These are phyloP conservation scores for Yamadazyma sp. DNA, from an alignment of 1,139 yeast species.

Conservation along the genomic window DNA sequence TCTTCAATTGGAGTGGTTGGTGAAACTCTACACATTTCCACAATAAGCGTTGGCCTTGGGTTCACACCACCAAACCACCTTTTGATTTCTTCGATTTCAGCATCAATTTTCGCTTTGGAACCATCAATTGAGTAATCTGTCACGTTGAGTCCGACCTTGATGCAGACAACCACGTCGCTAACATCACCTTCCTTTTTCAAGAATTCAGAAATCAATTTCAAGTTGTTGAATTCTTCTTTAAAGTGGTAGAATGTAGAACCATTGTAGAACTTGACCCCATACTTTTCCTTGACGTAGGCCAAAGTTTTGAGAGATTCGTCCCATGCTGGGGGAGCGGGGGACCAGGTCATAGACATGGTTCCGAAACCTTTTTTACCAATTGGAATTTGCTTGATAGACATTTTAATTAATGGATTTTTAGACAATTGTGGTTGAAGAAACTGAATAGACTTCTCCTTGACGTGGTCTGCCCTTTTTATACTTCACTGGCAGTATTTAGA, in stretches of 20 bases:
- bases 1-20: conserved; percentile 45
- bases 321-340: conserved; percentile 42
- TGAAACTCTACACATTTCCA: conserved; percentile 71
- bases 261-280: conserved; percentile 59
- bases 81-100: conserved; percentile 50
- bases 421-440: neutral
- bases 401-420: neutral
- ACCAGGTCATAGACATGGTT: conserved; percentile 64
- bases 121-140: conserved; percentile 44
- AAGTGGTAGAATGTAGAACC: conserved; percentile 68
- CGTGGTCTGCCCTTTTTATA: neutral
- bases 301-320: conserved; percentile 49
- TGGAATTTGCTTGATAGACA: conserved; percentile 12
- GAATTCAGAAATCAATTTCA: conserved; percentile 7
- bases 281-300: conserved; percentile 40
- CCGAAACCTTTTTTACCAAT: conserved; percentile 49
- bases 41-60: conserved; percentile 47
- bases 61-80: conserved; percentile 35
- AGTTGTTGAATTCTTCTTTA: conserved; percentile 31
- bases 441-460: neutral
- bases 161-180: conserved; percentile 47
- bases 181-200: conserved; percentile 17
- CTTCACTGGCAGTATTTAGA: too few species aligned
- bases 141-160: conserved; percentile 41
- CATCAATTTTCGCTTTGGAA: conserved; percentile 41